Percentiles rank a stretch among this genome's conserved stretches.
Evolutionary conservation across 257 asterid species (phyloP).

Genomic region (Solanum boliviense): DNA sequence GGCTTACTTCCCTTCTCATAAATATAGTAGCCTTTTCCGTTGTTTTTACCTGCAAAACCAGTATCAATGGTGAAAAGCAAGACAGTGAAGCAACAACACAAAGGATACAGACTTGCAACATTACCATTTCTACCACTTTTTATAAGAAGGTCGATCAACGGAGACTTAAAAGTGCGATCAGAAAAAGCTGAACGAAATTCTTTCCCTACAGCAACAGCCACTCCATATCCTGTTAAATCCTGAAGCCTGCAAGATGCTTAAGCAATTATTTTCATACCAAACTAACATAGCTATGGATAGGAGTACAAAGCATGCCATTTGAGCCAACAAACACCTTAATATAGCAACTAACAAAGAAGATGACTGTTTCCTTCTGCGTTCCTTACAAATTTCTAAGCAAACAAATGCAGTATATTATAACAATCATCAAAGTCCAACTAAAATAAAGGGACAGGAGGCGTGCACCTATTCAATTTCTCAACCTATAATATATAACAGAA

Average conservation of each 20-base stretch:
- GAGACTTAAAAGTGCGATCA: constrained; percentile 62
- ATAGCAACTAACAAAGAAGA: background rate
- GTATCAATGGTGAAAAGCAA: background rate
- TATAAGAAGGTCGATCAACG: constrained; percentile 64
- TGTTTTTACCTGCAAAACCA: constrained; percentile 67
- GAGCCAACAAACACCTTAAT: background rate
- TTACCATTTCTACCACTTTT: constrained; percentile 84
- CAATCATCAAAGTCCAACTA: background rate
- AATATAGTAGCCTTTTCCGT: constrained; percentile 81
- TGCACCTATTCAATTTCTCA: background rate
- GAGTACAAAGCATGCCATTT: background rate
- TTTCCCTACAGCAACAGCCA: constrained; percentile 61
- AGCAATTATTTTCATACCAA: background rate
- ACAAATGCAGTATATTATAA: background rate
- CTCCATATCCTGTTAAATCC: constrained; percentile 97
- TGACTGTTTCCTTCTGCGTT: background rate
- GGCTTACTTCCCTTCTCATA: constrained; percentile 93
- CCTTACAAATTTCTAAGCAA: background rate
- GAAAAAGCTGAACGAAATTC: constrained; percentile 52
- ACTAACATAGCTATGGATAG: background rate
- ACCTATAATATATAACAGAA: background rate
- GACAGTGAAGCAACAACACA: background rate
- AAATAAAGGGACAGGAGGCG: background rate
- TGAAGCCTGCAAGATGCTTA: constrained; percentile 51
- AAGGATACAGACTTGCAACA: background rate